phyloP scores from a whole-genome alignment of 148 eudicot genomes.

The Rhododendron griersonianum region DNA sequence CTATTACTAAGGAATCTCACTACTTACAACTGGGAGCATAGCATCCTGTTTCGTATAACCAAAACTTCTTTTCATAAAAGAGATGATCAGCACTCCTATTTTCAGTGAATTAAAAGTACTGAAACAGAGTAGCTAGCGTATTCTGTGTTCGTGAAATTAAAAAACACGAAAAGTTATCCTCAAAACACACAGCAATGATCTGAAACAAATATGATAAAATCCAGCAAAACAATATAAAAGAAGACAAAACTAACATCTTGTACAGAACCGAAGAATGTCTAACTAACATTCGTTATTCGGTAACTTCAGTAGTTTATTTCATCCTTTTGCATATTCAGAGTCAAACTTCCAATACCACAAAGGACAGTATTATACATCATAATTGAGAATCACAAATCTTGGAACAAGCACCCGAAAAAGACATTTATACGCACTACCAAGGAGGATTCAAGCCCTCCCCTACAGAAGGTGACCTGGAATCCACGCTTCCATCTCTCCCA shows the following conservation, averaged over 20 bases:
- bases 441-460: constrained; percentile 72
- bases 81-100: not conserved
- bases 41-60: not conserved
- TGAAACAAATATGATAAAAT: not conserved
- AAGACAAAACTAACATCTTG: not conserved
- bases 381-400: not conserved
- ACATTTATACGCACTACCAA: constrained; percentile 36
- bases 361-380: constrained; percentile 4
- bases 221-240: not conserved
- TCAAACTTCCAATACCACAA: not conserved
- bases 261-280: not conserved
- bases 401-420: not conserved
- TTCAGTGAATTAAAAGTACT: not conserved
- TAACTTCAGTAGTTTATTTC: not conserved
- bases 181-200: not conserved
- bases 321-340: not conserved
- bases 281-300: not conserved
- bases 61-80: not conserved
- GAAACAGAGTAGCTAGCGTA: not conserved
- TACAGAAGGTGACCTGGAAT: constrained; percentile 76
- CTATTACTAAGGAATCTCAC: not conserved
- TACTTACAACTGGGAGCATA: not conserved
- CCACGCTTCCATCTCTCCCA: constrained; percentile 47
- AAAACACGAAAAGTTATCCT: not conserved
- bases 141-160: not conserved